These are phyloP conservation scores for Calonectria pseudoturangicola DNA, from an alignment of 2,329 filamentous ascomycete genomes.

Conservation along the genomic window DNA sequence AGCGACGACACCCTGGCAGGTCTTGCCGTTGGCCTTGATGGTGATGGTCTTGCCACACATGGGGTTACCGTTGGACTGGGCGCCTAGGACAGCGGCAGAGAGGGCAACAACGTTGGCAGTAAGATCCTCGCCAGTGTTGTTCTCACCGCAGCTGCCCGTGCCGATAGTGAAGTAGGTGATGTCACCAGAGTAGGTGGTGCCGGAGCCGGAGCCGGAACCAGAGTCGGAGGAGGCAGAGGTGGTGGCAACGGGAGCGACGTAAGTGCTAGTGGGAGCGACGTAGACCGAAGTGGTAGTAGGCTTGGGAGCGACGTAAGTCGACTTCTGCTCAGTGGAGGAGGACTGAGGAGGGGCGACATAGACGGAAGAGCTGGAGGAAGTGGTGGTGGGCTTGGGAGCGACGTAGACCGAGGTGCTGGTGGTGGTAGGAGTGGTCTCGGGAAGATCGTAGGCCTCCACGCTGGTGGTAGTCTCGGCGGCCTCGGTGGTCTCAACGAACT, in stretches of 20 bases:
- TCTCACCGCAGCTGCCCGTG: conserved; percentile 79
- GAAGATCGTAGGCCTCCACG: conserved; percentile 1
- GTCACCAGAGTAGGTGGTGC: conserved; percentile 71
- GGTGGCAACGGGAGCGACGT: conserved; percentile 44
- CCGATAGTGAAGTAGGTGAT: conserved; percentile 85
- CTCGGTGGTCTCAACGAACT: conserved; percentile 49
- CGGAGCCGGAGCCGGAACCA: conserved; percentile 40
- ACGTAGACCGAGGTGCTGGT: conserved; percentile 40
- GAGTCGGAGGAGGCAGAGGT: conserved; percentile 34
- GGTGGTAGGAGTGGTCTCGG: conserved; percentile 44
- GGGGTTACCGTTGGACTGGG: conserved; percentile 78
- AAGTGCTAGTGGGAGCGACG: conserved; percentile 42
- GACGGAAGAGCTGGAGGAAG: conserved; percentile 48
- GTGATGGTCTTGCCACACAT: conserved; percentile 82
- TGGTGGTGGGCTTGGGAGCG: conserved; percentile 51
- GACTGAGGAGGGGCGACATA: conserved; percentile 42
- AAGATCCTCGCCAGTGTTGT: conserved; percentile 74
- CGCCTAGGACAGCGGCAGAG: conserved; percentile 77
- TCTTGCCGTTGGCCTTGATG: conserved; percentile 76
- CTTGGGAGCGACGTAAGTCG: conserved; percentile 41
- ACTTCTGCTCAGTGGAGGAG: conserved; percentile 11
- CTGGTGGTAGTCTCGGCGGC: conserved; percentile 46
- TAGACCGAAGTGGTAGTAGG: conserved; percentile 50
- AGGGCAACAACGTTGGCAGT: conserved; percentile 81
- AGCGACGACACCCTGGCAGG: conserved; percentile 74